Percentiles rank a stretch among this genome's conserved stretches.
These are phyloP conservation scores for Neofusicoccum kwambonambiense DNA, from an alignment of 2,329 filamentous ascomycete genomes.

Conservation along the genomic window DNA sequence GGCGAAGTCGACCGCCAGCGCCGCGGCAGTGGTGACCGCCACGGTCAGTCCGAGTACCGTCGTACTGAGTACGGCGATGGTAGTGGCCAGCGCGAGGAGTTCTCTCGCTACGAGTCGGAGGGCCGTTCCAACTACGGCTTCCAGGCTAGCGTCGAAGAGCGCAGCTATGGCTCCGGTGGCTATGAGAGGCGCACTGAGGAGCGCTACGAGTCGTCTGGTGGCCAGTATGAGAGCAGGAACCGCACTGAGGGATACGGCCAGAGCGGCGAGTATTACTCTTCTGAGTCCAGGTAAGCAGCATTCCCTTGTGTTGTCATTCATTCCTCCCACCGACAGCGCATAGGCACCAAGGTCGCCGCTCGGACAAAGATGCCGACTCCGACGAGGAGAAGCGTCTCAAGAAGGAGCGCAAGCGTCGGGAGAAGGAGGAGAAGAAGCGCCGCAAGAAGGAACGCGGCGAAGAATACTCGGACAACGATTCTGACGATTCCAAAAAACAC, in stretches of 20 bases:
- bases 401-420: constrained; percentile 38
- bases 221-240: constrained; percentile 39
- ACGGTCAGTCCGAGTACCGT: constrained; percentile 61
- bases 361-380: constrained; percentile 28
- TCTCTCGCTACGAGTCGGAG: constrained; percentile 59
- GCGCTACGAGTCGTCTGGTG: constrained; percentile 46
- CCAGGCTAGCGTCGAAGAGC: constrained; percentile 58
- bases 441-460: constrained; percentile 31
- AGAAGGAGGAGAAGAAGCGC: constrained; percentile 43
- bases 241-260: constrained; percentile 35
- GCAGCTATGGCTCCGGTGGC: constrained; percentile 46
- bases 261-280: constrained; percentile 42
- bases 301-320: neutral
- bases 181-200: constrained; percentile 61
- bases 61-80: constrained; percentile 60
- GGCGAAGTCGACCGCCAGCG: constrained; percentile 60
- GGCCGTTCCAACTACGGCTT: constrained; percentile 54
- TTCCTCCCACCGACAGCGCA: neutral
- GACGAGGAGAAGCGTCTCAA: constrained; percentile 29
- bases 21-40: constrained; percentile 46
- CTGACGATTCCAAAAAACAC: constrained; percentile 2
- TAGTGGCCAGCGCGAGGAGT: constrained; percentile 55
- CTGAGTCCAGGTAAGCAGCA: constrained; percentile 39
- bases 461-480: neutral
- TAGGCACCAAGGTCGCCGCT: constrained; percentile 36